Evolutionary conservation across 2,329 filamentous ascomycete species (phyloP), one percentile per base, ranked within the genome.

Genomic region (Cyanodermella asteris): DNA sequence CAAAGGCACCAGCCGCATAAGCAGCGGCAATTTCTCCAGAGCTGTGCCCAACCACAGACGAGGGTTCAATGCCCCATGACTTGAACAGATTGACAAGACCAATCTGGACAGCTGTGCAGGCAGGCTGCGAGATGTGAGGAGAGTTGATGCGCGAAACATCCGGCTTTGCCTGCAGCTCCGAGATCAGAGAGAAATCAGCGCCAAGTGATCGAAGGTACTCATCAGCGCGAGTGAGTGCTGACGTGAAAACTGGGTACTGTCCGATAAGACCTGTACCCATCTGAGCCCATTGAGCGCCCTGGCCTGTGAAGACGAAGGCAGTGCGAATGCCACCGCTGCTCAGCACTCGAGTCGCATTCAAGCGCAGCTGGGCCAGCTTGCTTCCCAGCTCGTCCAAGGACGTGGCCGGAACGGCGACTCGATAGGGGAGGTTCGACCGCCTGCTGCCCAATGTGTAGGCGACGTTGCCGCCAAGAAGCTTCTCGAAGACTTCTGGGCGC

Each of bases 1-100:
- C 28, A 8, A 41, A n/a, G 14, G 36, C 40, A 5, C 31, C 31
- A 3, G 25, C 29, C 9, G 32, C 28, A 20, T 39, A 42, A 5
- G 39, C 38, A 4, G 39, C 39, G 6, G 31, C 39, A 22, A 42
- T 42, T 22, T 42, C 39, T 6, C 39, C 39, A 13, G 20, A 26
- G 2, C 36, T 39, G 25, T 42, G 39, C 1, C 39, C 36, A 5
- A 31, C 16, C 4, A 36, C 34, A 4, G 24, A 28, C 3, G 24
- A 11, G 5, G 37, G 33, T 5, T 7, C 22, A 14, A 42, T 24
- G 4, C 27, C 25, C 30, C 30, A 40, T 2, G 23, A 25, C 4
- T 3, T 1, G 2, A 42, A 19, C 3, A 36, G 19, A 19, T 38
- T 30, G 5, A 41, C 37, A 9, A 41, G 13, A 6, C 31, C 37